A percentile compares a stretch with the other conserved stretches of the same genome.
Conservation (phyloP, 768 basidiomycete species). For the Lanmaoa pseudosensibilis region DNA sequence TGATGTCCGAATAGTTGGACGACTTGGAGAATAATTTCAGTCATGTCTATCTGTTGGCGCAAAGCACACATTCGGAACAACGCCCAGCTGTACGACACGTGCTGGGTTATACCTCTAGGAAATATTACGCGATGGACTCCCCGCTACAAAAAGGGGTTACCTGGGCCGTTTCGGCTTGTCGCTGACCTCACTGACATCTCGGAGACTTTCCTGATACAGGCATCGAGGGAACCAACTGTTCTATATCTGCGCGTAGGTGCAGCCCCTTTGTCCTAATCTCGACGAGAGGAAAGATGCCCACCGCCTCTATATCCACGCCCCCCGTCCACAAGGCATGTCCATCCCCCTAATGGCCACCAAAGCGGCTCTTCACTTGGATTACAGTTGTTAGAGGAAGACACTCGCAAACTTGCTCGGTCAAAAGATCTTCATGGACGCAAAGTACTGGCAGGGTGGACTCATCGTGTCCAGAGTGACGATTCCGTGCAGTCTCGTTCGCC, state of each 20-base stretch:
- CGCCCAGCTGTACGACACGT: not conserved
- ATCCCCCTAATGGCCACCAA: not conserved
- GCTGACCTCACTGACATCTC: conserved; percentile 16
- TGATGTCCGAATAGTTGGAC: conserved; percentile 5
- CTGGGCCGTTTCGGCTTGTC: conserved; percentile 15
- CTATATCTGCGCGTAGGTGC: conserved; percentile 2
- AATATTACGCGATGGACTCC: conserved; percentile 17
- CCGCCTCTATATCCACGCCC: conserved; percentile 11
- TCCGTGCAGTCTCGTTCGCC: too few relatives aligned
- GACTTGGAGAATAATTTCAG: too few relatives aligned
- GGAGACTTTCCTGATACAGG: conserved; percentile 11
- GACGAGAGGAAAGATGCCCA: conserved; percentile 9
- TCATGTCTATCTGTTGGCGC: not conserved
- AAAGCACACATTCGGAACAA: not conserved
- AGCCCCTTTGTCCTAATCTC: too few relatives aligned
- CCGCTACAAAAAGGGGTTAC: not conserved
- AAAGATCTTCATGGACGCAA: too few relatives aligned
- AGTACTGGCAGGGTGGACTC: too few relatives aligned
- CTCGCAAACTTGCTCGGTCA: too few relatives aligned
- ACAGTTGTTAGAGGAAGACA: too few relatives aligned
- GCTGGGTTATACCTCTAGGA: conserved; percentile 6
- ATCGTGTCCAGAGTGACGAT: not conserved
- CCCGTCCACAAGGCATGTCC: conserved; percentile 7
- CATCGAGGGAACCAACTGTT: not conserved
- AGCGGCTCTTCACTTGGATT: conserved; percentile 3